Evolutionary conservation across 2,329 filamentous ascomycete species (phyloP), one percentile per base, ranked within the genome.

Genomic region (Sordariomycetes sp.): DNA sequence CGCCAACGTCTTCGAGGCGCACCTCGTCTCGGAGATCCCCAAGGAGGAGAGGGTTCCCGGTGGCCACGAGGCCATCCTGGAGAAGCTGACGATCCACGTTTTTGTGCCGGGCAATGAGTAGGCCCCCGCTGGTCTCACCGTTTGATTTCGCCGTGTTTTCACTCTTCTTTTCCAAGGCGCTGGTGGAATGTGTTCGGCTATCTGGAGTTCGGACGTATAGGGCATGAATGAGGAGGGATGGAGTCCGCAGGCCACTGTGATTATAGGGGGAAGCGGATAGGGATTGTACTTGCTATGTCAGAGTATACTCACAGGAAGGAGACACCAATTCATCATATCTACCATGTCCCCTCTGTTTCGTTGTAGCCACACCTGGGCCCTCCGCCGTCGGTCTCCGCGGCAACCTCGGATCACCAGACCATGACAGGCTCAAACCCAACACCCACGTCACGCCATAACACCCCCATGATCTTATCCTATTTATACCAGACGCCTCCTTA

Each of bases 1-100:
- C 7, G 79, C 90, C 55, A 96, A 94, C 64, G 80, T 86, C 53
- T 80, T 96, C 55, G 87, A 91, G 64, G 79, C 95, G 8, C 88
- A 93, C 65, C 77, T 93, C 59, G 82, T 91, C 62, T 89, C 88
- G 1, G 85, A 86, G 7, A 78, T 89, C 51, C 82, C 80, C 1
- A 81, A 77, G 65, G 81, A 78, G 22, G 76, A 82, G 66, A 82
- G 79, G 60, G 72, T 79, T 43, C 73, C 77, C 0, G 78, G 78
- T 28, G 85, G 81, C 0, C 76, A 83, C 11, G 82, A 86, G 61
- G 80, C 87, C 40, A 90, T 94, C 68, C 75, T 92, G 61, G 91
- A 97, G 74, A 87, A 87, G 64, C 79, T 91, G 59, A 90, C 84
- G 1, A 77, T 94, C 32, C 88, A 88, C 71, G 80, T 87, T 61